phyloP scores from a whole-genome alignment of 1,284 basidiomycete genomes.

The Pisolithus thermaeus region DNA sequence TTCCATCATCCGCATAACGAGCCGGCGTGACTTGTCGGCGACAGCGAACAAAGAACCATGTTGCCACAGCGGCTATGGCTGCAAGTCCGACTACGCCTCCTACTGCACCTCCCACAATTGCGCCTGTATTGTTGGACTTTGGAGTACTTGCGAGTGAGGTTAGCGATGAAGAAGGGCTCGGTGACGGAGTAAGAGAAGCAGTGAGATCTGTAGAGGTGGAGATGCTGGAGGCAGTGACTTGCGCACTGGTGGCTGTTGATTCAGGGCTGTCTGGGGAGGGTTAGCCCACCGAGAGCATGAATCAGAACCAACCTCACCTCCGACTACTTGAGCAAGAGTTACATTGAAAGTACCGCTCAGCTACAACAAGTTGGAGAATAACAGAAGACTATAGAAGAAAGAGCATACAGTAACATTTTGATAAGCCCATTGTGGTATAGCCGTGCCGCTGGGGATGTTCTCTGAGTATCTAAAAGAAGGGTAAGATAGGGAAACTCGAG shows the following conservation, averaged over 20 bases:
- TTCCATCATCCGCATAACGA: background rate
- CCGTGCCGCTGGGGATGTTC: constrained; percentile 22
- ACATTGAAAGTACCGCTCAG: constrained; percentile 13
- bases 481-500: constrained; percentile 3
- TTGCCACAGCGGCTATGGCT: constrained; percentile 19
- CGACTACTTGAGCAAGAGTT: constrained; percentile 16
- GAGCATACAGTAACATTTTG: constrained; percentile 25
- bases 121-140: constrained; percentile 11
- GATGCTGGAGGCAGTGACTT: constrained; percentile 13
- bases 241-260: constrained; percentile 13
- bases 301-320: constrained; percentile 15
- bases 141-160: background rate
- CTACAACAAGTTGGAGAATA: constrained; percentile 9
- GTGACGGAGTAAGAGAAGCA: background rate
- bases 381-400: background rate
- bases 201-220: constrained; percentile 3
- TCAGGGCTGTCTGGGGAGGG: constrained; percentile 23
- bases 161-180: background rate
- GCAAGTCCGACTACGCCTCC: constrained; percentile 28
- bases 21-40: constrained; percentile 17
- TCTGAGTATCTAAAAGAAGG: constrained; percentile 13
- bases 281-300: background rate
- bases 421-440: constrained; percentile 29
- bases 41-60: constrained; percentile 25
- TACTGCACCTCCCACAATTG: constrained; percentile 30